phyloP scores from a whole-genome alignment of 345 rosid genomes.

The Salix viminalis region DNA sequence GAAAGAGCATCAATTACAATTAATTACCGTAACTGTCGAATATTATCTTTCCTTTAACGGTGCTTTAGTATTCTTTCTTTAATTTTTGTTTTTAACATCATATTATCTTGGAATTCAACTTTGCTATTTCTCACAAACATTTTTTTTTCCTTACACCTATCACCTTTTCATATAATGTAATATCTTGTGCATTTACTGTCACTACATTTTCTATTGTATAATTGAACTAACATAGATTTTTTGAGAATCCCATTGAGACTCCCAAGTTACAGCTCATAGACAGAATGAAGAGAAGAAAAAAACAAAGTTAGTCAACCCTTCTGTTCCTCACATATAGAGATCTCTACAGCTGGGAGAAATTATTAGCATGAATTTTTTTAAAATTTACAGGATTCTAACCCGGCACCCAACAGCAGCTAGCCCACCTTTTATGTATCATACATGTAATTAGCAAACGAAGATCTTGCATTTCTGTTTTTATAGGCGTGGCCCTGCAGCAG shows the following conservation, averaged over 20 bases:
- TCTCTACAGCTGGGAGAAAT: constrained; percentile 52
- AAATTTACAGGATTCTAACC: constrained; percentile 24
- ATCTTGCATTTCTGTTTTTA: not conserved
- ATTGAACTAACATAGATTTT: not conserved
- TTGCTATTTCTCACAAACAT: no score
- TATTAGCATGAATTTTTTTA: constrained; percentile 18
- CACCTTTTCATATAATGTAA: no score
- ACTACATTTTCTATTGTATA: no score
- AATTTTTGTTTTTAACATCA: no score
- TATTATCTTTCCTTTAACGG: no score
- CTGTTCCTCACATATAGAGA: constrained; percentile 21
- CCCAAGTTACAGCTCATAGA: constrained; percentile 38
- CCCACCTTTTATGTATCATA: constrained; percentile 11
- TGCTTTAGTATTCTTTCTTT: no score
- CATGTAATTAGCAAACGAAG: not conserved
- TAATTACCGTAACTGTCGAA: no score
- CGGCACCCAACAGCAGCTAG: constrained; percentile 34
- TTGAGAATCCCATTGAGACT: constrained; percentile 14
- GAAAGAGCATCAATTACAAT: no score
- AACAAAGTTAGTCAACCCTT: constrained; percentile 27
- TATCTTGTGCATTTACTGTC: no score
- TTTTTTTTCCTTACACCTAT: no score
- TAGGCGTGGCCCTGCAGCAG: constrained; percentile 7
- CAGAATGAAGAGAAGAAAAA: constrained; percentile 13
- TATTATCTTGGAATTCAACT: no score